phyloP scores from a whole-genome alignment of 2,329 filamentous ascomycete genomes.

The Pestalotiopsis sp. region DNA sequence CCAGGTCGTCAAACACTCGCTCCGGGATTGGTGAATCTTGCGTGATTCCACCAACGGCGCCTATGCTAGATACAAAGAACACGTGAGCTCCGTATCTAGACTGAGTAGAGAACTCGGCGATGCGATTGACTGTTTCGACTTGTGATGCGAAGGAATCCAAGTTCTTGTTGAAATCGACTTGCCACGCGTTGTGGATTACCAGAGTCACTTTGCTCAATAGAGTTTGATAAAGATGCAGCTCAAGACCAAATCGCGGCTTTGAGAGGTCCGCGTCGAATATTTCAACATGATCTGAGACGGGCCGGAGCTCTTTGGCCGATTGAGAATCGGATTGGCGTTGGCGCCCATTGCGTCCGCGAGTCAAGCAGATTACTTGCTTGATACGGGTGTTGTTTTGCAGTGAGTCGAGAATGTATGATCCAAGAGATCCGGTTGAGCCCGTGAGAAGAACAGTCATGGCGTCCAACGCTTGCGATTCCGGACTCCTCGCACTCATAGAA shows the following conservation, averaged over 20 bases:
- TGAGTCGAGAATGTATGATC: background rate
- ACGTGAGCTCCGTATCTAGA: slow-evolving; percentile 12
- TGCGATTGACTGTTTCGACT: slow-evolving; percentile 23
- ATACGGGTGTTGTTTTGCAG: background rate
- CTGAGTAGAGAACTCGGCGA: slow-evolving; percentile 18
- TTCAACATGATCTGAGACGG: background rate
- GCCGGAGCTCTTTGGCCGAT: background rate
- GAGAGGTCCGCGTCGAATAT: background rate
- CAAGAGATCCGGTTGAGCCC: background rate
- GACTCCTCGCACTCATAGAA: background rate
- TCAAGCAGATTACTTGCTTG: background rate
- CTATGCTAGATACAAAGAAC: slow-evolving; percentile 26
- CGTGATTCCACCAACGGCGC: slow-evolving; percentile 16
- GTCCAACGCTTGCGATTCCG: background rate
- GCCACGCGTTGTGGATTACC: slow-evolving; percentile 28
- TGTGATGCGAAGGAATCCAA: slow-evolving; percentile 22
- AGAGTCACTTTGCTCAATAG: background rate
- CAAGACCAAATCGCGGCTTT: background rate
- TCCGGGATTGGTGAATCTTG: slow-evolving; percentile 17
- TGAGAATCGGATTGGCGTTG: background rate
- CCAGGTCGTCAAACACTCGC: slow-evolving; percentile 15
- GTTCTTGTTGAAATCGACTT: slow-evolving; percentile 27
- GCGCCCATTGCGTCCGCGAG: background rate
- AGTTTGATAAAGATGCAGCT: background rate
- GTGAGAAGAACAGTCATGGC: background rate